A percentile compares a stretch with the other conserved stretches of the same genome.
These are phyloP conservation scores for Fusarium newnesense DNA, from an alignment of 2,329 filamentous ascomycete genomes.

Conservation along the genomic window DNA sequence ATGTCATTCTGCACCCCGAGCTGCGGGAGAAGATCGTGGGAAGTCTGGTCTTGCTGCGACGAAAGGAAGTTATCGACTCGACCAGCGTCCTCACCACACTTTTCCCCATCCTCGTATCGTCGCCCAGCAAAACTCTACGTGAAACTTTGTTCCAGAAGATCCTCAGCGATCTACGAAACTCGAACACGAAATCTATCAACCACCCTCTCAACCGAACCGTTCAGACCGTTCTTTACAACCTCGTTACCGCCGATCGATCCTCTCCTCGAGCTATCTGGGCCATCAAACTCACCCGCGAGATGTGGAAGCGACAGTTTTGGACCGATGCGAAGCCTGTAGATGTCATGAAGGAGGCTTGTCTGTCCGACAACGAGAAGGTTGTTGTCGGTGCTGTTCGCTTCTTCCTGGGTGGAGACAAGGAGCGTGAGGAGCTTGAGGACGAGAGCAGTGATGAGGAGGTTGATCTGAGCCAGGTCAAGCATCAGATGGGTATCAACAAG, in stretches of 20 bases:
- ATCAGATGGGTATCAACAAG: slow-evolving; percentile 93
- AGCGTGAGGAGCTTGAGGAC: slow-evolving; percentile 91
- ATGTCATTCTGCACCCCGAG: slow-evolving; percentile 83
- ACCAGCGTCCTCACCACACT: slow-evolving; percentile 84
- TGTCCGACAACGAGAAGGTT: slow-evolving; percentile 94
- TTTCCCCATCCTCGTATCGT: slow-evolving; percentile 94
- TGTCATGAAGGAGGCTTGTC: slow-evolving; percentile 93
- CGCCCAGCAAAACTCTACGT: slow-evolving; percentile 88
- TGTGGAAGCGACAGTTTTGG: slow-evolving; percentile 98
- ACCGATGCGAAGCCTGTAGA: slow-evolving; percentile 94
- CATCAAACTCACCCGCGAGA: slow-evolving; percentile 91
- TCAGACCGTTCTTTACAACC: slow-evolving; percentile 91
- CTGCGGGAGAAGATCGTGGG: slow-evolving; percentile 94
- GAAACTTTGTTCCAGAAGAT: slow-evolving; percentile 89
- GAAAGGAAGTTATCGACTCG: slow-evolving; percentile 93
- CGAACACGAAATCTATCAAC: slow-evolving; percentile 88
- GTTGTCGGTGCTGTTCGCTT: slow-evolving; percentile 88
- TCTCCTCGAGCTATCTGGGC: slow-evolving; percentile 94
- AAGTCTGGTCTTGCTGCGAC: slow-evolving; percentile 84
- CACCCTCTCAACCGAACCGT: slow-evolving; percentile 93
- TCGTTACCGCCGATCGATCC: slow-evolving; percentile 85
- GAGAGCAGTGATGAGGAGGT: slow-evolving; percentile 83
- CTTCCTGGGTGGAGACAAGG: slow-evolving; percentile 95
- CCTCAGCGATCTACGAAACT: slow-evolving; percentile 86
- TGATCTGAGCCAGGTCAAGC: slow-evolving; percentile 83